Conservation (phyloP, 2,329 filamentous ascomycete genomes). For the Penicillium sp. region DNA sequence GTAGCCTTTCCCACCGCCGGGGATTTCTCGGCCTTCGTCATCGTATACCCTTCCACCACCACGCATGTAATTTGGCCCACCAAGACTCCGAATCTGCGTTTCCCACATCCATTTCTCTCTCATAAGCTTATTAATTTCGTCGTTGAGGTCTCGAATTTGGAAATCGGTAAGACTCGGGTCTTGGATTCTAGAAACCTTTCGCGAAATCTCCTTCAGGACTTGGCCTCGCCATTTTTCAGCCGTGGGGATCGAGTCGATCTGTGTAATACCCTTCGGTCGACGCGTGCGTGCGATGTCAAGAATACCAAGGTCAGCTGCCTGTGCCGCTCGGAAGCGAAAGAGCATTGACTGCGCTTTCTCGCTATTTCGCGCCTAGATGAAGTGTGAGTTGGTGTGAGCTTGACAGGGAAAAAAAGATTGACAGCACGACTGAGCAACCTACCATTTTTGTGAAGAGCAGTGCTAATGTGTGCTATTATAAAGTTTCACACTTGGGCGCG, state of each 20-base stretch:
- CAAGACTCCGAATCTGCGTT: constrained; percentile 87
- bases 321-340: constrained; percentile 97
- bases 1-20: constrained; percentile 78
- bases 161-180: constrained; percentile 88
- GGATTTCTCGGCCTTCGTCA: constrained; percentile 67
- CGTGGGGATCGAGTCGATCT: constrained; percentile 73
- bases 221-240: constrained; percentile 99
- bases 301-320: constrained; percentile 93
- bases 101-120: constrained; percentile 99
- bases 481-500: neutral
- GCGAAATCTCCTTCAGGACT: constrained; percentile 92
- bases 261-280: constrained; percentile 85
- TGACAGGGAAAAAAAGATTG: neutral
- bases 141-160: constrained; percentile 95
- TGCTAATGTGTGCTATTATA: neutral
- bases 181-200: constrained; percentile 95
- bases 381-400: constrained; percentile 1
- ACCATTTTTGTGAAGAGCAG: neutral
- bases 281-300: constrained; percentile 87
- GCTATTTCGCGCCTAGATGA: constrained; percentile 77
- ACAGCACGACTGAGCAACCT: neutral
- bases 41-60: constrained; percentile 67
- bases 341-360: constrained; percentile 99
- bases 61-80: constrained; percentile 96
- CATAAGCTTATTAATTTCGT: constrained; percentile 99